Evolutionary conservation across 345 rosid species (phyloP).

Genomic region (Excoecaria cochinchinensis): DNA sequence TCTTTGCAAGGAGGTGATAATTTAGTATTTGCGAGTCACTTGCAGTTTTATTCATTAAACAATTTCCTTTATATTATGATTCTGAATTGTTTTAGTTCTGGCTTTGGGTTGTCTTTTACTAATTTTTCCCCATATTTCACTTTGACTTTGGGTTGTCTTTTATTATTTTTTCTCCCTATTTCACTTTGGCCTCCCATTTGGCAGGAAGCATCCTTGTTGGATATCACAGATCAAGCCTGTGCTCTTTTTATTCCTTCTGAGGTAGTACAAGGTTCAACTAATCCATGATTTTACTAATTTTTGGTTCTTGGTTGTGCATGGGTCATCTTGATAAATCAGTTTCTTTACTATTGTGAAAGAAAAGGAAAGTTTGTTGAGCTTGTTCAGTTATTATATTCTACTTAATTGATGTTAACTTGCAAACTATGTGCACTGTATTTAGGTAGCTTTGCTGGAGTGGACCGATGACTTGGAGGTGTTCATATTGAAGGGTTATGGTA

Average conservation of each 20-base stretch:
- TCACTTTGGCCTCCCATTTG: slow-evolving; percentile 16
- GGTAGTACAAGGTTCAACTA: slow-evolving; percentile 36
- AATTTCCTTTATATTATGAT: neutral
- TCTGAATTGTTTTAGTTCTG: neutral
- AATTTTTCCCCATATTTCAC: neutral
- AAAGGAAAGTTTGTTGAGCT: neutral
- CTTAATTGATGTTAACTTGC: slow-evolving; percentile 21
- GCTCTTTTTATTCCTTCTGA: slow-evolving; percentile 73
- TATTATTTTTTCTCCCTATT: neutral
- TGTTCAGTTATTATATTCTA: neutral
- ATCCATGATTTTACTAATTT: neutral
- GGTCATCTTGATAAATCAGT: neutral
- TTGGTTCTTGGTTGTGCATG: neutral
- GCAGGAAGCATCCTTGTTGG: slow-evolving; percentile 92
- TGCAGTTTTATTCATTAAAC: neutral
- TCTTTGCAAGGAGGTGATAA: slow-evolving; percentile 79
- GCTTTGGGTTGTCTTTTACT: neutral
- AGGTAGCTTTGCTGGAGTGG: slow-evolving; percentile 97
- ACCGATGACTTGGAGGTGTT: slow-evolving; percentile 82
- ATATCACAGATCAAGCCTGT: slow-evolving; percentile 82
- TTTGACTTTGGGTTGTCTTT: neutral
- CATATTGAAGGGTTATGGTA: slow-evolving; percentile 82
- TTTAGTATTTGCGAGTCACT: slow-evolving; percentile 1
- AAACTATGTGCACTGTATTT: slow-evolving; percentile 15
- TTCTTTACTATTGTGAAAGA: neutral